Base-by-base conservation (phyloP, 768 basidiomycete species). In the Mycena rebaudengoi region DNA sequence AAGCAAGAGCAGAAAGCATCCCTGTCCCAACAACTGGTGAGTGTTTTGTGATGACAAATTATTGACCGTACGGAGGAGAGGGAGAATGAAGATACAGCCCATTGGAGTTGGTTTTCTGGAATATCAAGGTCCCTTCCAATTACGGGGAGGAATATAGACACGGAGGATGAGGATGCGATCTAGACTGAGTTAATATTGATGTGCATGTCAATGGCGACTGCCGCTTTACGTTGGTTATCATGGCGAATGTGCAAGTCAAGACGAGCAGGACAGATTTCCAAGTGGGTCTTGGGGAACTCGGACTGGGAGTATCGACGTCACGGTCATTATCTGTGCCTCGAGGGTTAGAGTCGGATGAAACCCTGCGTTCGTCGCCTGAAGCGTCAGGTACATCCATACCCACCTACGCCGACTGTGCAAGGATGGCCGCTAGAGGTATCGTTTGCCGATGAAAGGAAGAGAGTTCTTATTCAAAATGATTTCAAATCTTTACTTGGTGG, bases 1-100 rank as follows among this genome's bases (percentile, higher is more conserved):
- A 8, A 86, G 82, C 11, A 88, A 78, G 13, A 91, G 76, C 5
- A 90, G 81, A 20, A 90, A 76, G 64, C 88, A 90, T 5, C 85
- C 88, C 88, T 89, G 23, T 30, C 41, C 21, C 23, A 43, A 35
- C 21, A 43, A n/a, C n/a, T 35, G 7, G 1, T n/a, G 21, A 4
- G 7, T 11, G 13, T 32, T 10, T 14, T 23, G 0, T 12, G 26
- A 39, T 3, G 14, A 33, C 7, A 20, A 41, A 29, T n/a, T n/a
- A n/a, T n/a, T n/a, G n/a, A n/a, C 75, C 81, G n/a, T 13, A 85
- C 85, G 12, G 83, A 83, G 51, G 80, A 85, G 56, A 86, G 65
- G 0, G 85, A 73, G 59, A 83, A 87, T 0, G 84, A 84, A 20
- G 82, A 83, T 4, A 83, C 41, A 5, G 85, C 71, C 85, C 85